Percentiles rank a stretch among this genome's conserved stretches.
These are phyloP conservation scores for Apiospora sp. DNA, from an alignment of 2,329 filamentous ascomycete genomes.

Conservation along the genomic window DNA sequence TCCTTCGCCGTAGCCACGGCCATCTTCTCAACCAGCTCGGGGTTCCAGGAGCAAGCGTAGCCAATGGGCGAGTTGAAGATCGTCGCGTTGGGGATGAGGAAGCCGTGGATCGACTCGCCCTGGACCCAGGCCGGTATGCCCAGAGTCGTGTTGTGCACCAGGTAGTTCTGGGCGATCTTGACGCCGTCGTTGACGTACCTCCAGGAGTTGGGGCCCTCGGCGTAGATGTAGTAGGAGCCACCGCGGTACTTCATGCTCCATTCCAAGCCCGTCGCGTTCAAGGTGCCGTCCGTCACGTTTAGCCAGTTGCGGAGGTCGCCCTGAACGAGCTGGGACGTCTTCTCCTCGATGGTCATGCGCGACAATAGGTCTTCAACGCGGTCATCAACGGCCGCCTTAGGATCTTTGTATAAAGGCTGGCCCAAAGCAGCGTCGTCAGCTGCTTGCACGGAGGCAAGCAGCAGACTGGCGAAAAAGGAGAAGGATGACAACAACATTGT, in stretches of 20 bases:
- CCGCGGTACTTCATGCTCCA: conserved; percentile 71
- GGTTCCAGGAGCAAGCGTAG: conserved; percentile 76
- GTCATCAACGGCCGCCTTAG: conserved; percentile 66
- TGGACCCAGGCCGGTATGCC: conserved; percentile 79
- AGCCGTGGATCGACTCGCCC: conserved; percentile 78
- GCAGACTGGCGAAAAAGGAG: conserved; percentile 29
- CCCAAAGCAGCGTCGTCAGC: conserved; percentile 38
- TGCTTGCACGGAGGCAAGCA: conserved; percentile 31
- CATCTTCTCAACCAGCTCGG: conserved; percentile 70
- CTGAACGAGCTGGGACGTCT: conserved; percentile 73
- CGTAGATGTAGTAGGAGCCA: conserved; percentile 79
- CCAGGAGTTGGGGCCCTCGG: conserved; percentile 72
- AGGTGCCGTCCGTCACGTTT: conserved; percentile 69
- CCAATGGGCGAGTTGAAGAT: conserved; percentile 83
- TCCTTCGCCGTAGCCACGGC: conserved; percentile 71
- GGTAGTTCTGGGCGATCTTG: conserved; percentile 72
- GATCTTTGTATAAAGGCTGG: conserved; percentile 65
- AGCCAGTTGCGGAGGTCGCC: conserved; percentile 79
- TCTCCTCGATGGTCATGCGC: conserved; percentile 79
- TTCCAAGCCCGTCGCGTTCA: conserved; percentile 72
- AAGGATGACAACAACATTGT: conserved; percentile 24
- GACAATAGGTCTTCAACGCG: conserved; percentile 73
- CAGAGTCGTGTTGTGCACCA: conserved; percentile 69
- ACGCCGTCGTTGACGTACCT: conserved; percentile 69
- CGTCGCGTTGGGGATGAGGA: conserved; percentile 75